Evolutionary conservation across 2,329 filamentous ascomycete genomes (phyloP), one percentile per base, ranked within the genome.

Genomic region (Fusarium metavorans): DNA sequence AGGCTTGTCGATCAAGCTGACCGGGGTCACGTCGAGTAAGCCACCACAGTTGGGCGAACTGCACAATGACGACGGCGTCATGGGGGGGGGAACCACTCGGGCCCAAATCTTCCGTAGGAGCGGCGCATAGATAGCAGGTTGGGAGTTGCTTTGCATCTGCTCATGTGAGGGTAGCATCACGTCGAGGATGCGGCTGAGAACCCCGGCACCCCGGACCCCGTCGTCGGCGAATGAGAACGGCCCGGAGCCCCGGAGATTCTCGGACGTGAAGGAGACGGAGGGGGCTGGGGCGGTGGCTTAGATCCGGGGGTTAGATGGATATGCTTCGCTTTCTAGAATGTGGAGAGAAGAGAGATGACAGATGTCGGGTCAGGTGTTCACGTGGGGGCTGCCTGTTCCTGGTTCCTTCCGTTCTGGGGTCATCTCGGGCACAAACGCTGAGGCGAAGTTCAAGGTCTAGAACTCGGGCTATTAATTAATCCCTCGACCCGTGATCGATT

Each of bases 251-350:
- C 37, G 68, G 72, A 58, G 61, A 71, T 69, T 32, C 56, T 59
- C 74, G 66, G 76, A 35, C 20, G 27, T 56, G 45, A 71, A 30
- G 67, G 67, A 64, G 60, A 64, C 73, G 61, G 63, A 8, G 16
- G 32, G 35, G 71, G 50, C 64, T 67, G 52, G 57, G 65, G 66
- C 35, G 74, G 76, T 78, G 76, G 76, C 76, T 78, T 70, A 70
- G 75, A 68, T 76, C 75, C 64, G 67, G 75, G 62, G 27, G 27
- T 32, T 54, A 2, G 25, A 48, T 48, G 14, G 43, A 48, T n/a
- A 30, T 54, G 48, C 27, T 57, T 37, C 14, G 67, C 50, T 68
- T 68, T 68, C 62, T 62, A 59, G 66, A 68, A 68, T 54, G 60
- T 54, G 60, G 60, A 39, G 60, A 54, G 60, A 63, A 37, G 37